Evolutionary conservation across 2,329 filamentous ascomycete genomes (phyloP).

Genomic region (Onygenales sp.): DNA sequence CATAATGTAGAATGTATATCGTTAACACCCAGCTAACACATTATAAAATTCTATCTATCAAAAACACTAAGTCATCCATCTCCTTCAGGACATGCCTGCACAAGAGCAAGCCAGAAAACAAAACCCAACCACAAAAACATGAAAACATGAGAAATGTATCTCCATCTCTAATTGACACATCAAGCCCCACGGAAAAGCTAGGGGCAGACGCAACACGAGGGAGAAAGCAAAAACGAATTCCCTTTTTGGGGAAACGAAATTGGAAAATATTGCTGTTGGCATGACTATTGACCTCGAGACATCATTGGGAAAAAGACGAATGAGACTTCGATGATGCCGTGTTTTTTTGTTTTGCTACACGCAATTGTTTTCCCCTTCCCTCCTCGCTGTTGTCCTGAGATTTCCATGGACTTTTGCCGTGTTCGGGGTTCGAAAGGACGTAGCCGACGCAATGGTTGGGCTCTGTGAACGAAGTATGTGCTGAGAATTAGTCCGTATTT

Average conservation of each 20-base stretch:
- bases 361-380: neutral
- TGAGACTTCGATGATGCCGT: constrained; percentile 38
- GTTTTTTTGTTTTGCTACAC: neutral
- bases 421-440: neutral
- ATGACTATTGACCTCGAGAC: constrained; percentile 37
- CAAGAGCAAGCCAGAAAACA: no score
- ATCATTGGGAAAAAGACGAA: constrained; percentile 25
- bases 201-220: constrained; percentile 35
- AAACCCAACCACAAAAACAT: neutral
- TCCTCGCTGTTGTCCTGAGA: neutral
- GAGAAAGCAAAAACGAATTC: constrained; percentile 16
- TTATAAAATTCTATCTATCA: no score
- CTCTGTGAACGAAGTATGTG: no score
- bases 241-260: constrained; percentile 7
- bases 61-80: no score
- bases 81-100: no score
- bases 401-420: neutral
- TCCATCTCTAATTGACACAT: constrained; percentile 34
- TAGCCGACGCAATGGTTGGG: no score
- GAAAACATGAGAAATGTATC: constrained; percentile 25
- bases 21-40: no score
- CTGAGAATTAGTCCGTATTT: no score
- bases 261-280: constrained; percentile 25
- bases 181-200: constrained; percentile 23
- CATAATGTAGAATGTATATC: no score